Evolutionary conservation across 1,284 basidiomycete species (phyloP), one percentile per base, ranked within the genome.

Genomic region (Leccinum fuscescens): DNA sequence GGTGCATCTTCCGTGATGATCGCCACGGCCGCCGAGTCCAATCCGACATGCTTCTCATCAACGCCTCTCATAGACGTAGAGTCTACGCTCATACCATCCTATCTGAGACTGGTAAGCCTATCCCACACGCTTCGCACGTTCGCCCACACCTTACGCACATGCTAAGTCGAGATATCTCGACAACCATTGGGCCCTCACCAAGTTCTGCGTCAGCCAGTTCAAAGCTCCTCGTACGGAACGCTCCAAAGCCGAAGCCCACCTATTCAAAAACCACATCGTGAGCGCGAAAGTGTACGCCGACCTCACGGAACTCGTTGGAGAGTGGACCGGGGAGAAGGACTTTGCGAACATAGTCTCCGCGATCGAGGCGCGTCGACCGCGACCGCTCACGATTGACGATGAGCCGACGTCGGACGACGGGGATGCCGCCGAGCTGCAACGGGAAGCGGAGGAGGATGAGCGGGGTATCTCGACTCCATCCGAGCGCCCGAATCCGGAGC

Each of bases 1-100:
- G 92, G 90, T 22, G 94, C 93, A n/a, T 86, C 91, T 65, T 94
- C 93, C 17, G 44, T 46, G 17, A 99, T 99, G 96, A 91, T 99
- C 49, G 97, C 96, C 6, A 89, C 95, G 12, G 93, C 90, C 0
- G 96, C 96, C 6, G 97, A 99, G 76, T 77, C 88, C 8, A 99
- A 99, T 73, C 94, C 95, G 0, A 89, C 91, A 0, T 90, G 93
- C 68, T 99, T 99, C 77, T 84, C 86, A 1, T 74, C 81, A 0
- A 80, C 74, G 1, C 92, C 93, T 4, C 79, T 92, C 3, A 72
- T 79, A 5, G 90, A 94, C 67, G 80, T 93, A 2, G 85, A 92
- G 64, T 78, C 77, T 37, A 88, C 85, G 2, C 80, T 97, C 27
- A 79, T 90, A 39, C 94, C 95, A 1, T 77, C 84, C 4, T 93